Conservation (phyloP, 345 rosid genomes). For the Arabidopsis thaliana region DNA sequence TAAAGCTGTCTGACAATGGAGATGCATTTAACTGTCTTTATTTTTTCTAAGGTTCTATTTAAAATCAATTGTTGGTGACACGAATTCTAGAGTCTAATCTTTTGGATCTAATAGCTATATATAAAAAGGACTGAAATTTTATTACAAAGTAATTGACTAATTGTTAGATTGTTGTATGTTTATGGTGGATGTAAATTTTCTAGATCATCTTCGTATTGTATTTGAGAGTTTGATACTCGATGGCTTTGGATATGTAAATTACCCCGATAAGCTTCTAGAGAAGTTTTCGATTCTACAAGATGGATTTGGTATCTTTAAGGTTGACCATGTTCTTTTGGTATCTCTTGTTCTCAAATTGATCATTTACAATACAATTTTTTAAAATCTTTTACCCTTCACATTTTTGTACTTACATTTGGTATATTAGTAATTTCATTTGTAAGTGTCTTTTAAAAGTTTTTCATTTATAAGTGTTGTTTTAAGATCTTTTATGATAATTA, state of each 20-base stretch:
- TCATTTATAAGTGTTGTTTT: no score
- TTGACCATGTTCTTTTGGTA: neutral
- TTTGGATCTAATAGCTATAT: constrained; percentile 26
- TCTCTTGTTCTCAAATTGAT: no score
- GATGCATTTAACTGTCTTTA: constrained; percentile 22
- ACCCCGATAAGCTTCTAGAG: neutral
- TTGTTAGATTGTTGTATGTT: constrained; percentile 18
- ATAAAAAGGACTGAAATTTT: neutral
- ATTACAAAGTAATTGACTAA: constrained; percentile 7
- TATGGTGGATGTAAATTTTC: constrained; percentile 30
- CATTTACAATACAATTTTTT: no score
- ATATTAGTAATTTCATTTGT: no score
- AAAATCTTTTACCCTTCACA: no score
- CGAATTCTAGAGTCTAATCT: constrained; percentile 18
- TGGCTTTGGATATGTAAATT: neutral
- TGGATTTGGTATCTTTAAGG: neutral
- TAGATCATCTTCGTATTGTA: constrained; percentile 11
- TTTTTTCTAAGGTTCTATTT: constrained; percentile 7
- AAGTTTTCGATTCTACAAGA: neutral
- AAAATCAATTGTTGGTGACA: constrained; percentile 27
- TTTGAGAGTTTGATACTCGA: neutral
- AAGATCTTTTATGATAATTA: no score
- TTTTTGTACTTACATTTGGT: no score
- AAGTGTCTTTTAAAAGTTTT: no score
- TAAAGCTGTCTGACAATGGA: constrained; percentile 4